phyloP scores from a whole-genome alignment of 2,329 filamentous ascomycete species.

The Alternaria alternata region DNA sequence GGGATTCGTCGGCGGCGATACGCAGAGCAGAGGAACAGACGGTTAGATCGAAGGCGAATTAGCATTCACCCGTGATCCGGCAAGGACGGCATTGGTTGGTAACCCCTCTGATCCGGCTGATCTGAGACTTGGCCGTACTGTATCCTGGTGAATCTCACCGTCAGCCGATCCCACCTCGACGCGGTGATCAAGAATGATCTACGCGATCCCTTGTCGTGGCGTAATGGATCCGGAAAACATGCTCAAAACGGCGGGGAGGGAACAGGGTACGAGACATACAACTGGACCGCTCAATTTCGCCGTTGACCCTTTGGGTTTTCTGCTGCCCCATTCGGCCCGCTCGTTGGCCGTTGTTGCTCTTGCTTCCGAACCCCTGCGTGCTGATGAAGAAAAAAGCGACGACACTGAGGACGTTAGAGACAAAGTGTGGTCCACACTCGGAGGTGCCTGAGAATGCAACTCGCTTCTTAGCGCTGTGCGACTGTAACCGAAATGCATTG shows the following conservation, averaged over 20 bases:
- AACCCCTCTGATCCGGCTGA: constrained; percentile 41
- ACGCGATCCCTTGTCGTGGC: constrained; percentile 43
- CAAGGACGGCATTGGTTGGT: constrained; percentile 21
- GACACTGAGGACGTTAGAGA: neutral
- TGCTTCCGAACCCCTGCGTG: constrained; percentile 8
- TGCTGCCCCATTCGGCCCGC: constrained; percentile 18
- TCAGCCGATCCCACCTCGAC: constrained; percentile 37
- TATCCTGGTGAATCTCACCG: constrained; percentile 31
- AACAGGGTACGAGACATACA: constrained; percentile 28
- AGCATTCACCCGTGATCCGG: constrained; percentile 20
- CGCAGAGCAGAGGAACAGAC: constrained; percentile 15
- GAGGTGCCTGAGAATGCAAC: neutral
- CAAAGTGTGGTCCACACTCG: neutral
- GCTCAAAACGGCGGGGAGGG: constrained; percentile 43
- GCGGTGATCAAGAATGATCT: constrained; percentile 46
- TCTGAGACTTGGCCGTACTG: constrained; percentile 44
- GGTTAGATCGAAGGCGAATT: constrained; percentile 15
- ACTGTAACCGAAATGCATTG: neutral
- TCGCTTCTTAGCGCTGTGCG: neutral
- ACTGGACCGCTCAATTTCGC: constrained; percentile 22
- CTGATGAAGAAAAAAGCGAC: constrained; percentile 1
- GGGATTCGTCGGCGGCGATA: constrained; percentile 33
- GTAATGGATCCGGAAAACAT: constrained; percentile 40
- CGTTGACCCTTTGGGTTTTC: constrained; percentile 19
- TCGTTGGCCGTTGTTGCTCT: constrained; percentile 10